Conservation (phyloP, 257 asterid genomes). For the Przewalskia tangutica region DNA sequence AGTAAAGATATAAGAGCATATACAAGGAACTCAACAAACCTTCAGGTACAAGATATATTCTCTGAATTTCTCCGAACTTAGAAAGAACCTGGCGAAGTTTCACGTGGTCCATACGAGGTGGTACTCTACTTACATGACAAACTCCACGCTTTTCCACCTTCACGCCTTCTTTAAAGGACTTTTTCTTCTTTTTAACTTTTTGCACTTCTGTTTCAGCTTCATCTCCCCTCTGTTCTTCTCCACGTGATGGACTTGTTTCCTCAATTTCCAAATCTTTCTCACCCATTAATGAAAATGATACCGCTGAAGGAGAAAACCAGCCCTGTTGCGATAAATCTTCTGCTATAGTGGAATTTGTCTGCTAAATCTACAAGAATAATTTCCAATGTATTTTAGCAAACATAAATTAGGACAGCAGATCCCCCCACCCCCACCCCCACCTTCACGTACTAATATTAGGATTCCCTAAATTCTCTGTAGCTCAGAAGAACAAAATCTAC, state of each 20-base stretch:
- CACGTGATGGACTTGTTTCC: conserved; percentile 7
- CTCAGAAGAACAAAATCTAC: background rate
- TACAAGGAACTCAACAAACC: conserved; percentile 24
- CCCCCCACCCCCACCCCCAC: background rate
- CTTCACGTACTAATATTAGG: background rate
- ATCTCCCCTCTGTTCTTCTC: conserved; percentile 12
- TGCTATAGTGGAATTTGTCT: background rate
- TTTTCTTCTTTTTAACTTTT: conserved; percentile 41
- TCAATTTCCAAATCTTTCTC: conserved; percentile 33
- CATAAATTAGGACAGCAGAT: background rate
- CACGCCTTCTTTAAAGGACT: conserved; percentile 33
- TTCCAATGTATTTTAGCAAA: background rate
- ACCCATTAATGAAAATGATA: conserved; percentile 17
- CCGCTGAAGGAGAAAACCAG: background rate
- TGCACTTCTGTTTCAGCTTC: conserved; percentile 15
- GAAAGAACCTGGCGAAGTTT: conserved; percentile 67
- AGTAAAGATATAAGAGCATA: background rate
- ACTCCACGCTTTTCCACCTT: conserved; percentile 61
- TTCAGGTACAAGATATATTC: conserved; percentile 80
- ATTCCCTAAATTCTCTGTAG: background rate
- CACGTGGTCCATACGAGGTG: conserved; percentile 82
- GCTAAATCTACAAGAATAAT: background rate
- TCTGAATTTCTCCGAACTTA: conserved; percentile 60
- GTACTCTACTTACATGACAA: conserved; percentile 76
- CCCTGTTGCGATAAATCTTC: background rate